Base-by-base conservation (phyloP, 2,329 filamentous ascomycete species). In the Calonectria pteridis region DNA sequence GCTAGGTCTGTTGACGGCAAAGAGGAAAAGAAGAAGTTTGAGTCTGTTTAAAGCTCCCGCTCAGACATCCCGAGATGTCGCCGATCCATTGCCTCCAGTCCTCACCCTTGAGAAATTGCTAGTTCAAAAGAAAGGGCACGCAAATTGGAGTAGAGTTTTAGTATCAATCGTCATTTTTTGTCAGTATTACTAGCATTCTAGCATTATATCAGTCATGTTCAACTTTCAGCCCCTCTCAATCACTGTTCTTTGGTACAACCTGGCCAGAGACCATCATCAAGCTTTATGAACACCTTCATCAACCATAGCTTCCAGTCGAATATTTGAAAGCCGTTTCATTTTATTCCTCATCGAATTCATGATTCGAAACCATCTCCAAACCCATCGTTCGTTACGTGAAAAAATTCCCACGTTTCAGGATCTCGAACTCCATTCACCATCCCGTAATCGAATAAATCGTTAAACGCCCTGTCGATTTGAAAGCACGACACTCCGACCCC, bases 341-440 rank as follows among this genome's bases (percentile, higher is more conserved):
- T 13, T n/a, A 35, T 26, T 16, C 11, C n/a, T 9, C n/a, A 59
- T 59, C 14, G 11, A 4, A 40, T 40, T 40, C 16, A 40, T 43
- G 18, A 43, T 43, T 62, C 33, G 26, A 62, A 62, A 2, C 33
- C 33, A 3, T 16, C 55, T 28, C 33, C n/a, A n/a, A 26, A 35
- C 7, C 14, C 55, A 40, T 37, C 46, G 13, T 58, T 50, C 9
- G 31, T 46, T 26, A 62, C 46, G 29, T 69, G 67, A 11, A 72
- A 64, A n/a, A 66, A 63, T 14, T 74, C 73, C 73, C 73, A 74
- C 16, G 65, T 72, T 2, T 70, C 69, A 1, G 69, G 69, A 63
- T 74, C 65, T 33, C 66, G 66, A 33, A 74, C 69, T 1, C 58
- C 73, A 18, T 74, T 67, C 4, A 71, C 49, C 31, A 74, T 58